phyloP scores from a whole-genome alignment of 2,329 filamentous ascomycete species.

The Ophiosphaerella korrae region DNA sequence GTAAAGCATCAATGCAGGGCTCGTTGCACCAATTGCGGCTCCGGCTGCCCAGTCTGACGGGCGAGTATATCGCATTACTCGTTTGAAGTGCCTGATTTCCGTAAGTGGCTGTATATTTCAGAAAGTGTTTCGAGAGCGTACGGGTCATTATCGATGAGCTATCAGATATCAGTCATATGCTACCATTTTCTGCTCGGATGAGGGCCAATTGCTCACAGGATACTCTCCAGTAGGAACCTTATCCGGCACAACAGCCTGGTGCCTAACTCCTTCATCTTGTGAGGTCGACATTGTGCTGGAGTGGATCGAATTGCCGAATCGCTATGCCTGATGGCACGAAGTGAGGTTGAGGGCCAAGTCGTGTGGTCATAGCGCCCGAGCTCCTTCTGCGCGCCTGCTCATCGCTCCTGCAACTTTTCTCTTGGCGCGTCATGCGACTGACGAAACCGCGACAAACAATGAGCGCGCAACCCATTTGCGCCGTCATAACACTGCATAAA shows the following conservation, averaged over 20 bases:
- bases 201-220: constrained; percentile 67
- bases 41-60: constrained; percentile 80
- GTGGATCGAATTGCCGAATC: constrained; percentile 14
- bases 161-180: constrained; percentile 37
- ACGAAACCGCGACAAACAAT: constrained; percentile 31
- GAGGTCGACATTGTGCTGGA: constrained; percentile 38
- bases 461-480: constrained; percentile 23
- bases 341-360: constrained; percentile 27
- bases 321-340: constrained; percentile 13
- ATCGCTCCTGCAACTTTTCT: constrained; percentile 28
- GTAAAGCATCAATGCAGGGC: constrained; percentile 73
- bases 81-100: constrained; percentile 76
- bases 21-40: constrained; percentile 69
- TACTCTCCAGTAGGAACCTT: constrained; percentile 83
- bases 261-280: constrained; percentile 31
- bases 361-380: not conserved
- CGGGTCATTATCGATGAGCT: constrained; percentile 99
- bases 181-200: constrained; percentile 33
- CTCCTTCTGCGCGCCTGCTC: constrained; percentile 14
- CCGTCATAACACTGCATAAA: constrained; percentile 13
- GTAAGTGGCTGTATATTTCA: constrained; percentile 25
- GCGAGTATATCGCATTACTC: constrained; percentile 86
- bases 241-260: constrained; percentile 66
- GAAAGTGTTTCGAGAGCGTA: constrained; percentile 57
- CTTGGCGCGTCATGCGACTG: constrained; percentile 35